phyloP scores from a whole-genome alignment of 768 basidiomycete species.

The Tephrocybe rancida region DNA sequence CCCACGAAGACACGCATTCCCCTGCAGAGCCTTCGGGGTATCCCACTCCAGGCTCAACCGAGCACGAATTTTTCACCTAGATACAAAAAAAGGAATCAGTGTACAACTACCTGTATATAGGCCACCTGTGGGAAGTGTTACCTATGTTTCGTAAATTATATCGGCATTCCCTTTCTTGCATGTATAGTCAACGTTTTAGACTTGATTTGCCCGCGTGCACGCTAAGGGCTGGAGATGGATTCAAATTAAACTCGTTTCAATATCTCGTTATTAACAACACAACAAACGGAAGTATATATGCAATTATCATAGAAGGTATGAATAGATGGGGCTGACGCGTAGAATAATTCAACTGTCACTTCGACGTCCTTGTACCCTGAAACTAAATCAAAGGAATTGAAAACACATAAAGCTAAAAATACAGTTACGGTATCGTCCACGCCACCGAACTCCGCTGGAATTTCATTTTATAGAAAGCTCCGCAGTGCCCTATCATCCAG shows the following conservation, averaged over 20 bases:
- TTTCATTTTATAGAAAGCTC: slow-evolving; percentile 11
- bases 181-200: too few species aligned
- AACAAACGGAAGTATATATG: too few species aligned
- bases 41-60: slow-evolving; percentile 51
- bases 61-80: slow-evolving; percentile 41
- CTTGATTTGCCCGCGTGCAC: too few species aligned
- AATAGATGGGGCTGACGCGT: too few species aligned
- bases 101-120: slow-evolving; percentile 17
- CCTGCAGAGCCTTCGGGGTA: slow-evolving; percentile 38
- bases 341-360: not conserved
- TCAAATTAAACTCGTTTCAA: too few species aligned
- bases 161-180: slow-evolving; percentile 4
- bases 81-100: slow-evolving; percentile 2
- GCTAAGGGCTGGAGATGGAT: too few species aligned
- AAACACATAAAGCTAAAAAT: too few species aligned
- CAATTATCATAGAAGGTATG: not conserved
- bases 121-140: slow-evolving; percentile 9
- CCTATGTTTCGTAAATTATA: slow-evolving; percentile 12
- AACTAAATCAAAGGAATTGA: not conserved
- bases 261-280: too few species aligned
- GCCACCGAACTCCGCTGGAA: too few species aligned
- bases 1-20: slow-evolving; percentile 9
- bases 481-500: slow-evolving; percentile 60
- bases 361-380: too few species aligned
- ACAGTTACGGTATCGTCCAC: too few species aligned